Percentiles rank a stretch among this genome's conserved stretches.
phyloP scores from a whole-genome alignment of 768 basidiomycete species.

The Ephemerocybe angulata region DNA sequence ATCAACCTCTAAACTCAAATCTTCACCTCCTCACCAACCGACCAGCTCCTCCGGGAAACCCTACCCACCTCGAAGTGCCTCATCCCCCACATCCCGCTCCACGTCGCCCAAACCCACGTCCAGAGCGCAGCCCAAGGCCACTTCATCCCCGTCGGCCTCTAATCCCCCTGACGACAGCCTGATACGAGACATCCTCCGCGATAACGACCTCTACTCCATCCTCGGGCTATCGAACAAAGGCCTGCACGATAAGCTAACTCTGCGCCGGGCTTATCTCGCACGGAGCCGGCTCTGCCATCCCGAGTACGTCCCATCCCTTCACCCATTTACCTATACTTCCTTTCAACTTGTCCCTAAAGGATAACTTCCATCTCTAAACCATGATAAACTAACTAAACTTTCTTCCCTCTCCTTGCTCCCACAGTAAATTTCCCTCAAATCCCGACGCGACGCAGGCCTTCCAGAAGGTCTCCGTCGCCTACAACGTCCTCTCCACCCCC shows the following conservation, averaged over 20 bases:
- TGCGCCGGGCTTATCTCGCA: conserved; percentile 72
- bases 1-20: too few relatives aligned
- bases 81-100: conserved; percentile 4
- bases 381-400: neutral
- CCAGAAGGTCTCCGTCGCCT: conserved; percentile 83
- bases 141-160: neutral
- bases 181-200: conserved; percentile 52
- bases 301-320: conserved; percentile 55
- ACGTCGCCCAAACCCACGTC: neutral
- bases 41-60: too few relatives aligned
- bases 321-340: neutral
- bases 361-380: conserved; percentile 6
- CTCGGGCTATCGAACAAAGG: conserved; percentile 57
- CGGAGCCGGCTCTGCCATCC: conserved; percentile 80
- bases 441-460: conserved; percentile 80
- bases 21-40: too few relatives aligned
- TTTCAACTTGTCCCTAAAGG: conserved; percentile 5
- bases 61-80: too few relatives aligned
- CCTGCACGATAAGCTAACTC: conserved; percentile 53
- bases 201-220: conserved; percentile 68
- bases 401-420: too few relatives aligned
- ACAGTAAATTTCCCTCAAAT: conserved; percentile 76
- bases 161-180: conserved; percentile 15
- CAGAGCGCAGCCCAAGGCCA: neutral
- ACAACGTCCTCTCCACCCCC: conserved; percentile 75